Evolutionary conservation across 768 basidiomycete genomes (phyloP), one percentile per base, ranked within the genome.

Genomic region (Tylopilus subfusipes): DNA sequence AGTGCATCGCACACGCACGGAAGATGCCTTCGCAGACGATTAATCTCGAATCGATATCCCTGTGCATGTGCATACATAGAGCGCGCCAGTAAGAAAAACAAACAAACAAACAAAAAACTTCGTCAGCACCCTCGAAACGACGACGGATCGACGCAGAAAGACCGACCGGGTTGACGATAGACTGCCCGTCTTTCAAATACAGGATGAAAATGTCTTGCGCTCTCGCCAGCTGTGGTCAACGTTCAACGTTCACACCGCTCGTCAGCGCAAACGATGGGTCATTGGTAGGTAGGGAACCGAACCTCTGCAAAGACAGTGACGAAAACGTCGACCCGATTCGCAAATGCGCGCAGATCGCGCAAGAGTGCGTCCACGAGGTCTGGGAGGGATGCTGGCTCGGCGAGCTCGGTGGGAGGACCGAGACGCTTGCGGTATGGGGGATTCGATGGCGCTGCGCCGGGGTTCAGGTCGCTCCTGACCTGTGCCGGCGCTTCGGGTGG

Each of bases 181-280:
- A 62, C 42, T 54, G 60, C 13, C 63, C 59, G 22, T 64, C 63
- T 40, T 64, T 64, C 42, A 64, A 36, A 42, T 58, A 58, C n/a
- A 64, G 2, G 21, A 64, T 8, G 12, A 61, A 44, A 13, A 59
- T 40, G 22, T 61, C 62, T 42, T 64, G 63, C 27, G 51, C 54
- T 33, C 63, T 52, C n/a, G 54, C 43, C 42, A 64, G 12, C 63
- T 64, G 12, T 36, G 16, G 18, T 36, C 18, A 25, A 7, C 12
- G 19, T 21, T 29, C 11, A 24, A 21, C 18, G 10, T 18, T 11
- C 0, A 18, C 11, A 24, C 29, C 18, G 10, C 11, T 11, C 0
- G 21, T 55, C n/a, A 44, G 4, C 5, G 19, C 21, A 5, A 22
- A 13, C 3, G 10, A 16, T 12, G 5, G 25, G 22, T 24, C 9